phyloP scores from a whole-genome alignment of 768 basidiomycete species.

The Agrocybe chaxingu region DNA sequence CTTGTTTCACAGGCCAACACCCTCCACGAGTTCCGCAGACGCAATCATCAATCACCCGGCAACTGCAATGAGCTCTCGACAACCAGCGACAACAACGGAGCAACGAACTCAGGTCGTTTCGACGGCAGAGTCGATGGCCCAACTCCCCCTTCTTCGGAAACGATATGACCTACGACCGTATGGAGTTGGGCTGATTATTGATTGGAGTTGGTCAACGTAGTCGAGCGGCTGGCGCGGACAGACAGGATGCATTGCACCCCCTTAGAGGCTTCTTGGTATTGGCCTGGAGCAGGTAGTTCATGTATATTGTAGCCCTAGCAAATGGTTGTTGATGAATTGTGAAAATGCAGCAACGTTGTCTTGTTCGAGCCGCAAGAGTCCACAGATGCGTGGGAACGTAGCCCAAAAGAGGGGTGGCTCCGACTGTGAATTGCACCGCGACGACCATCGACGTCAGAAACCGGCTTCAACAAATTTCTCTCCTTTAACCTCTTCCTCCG shows the following conservation, averaged over 20 bases:
- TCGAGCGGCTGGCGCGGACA: not conserved
- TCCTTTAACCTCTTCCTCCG: slow-evolving; percentile 11
- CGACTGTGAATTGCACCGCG: slow-evolving; percentile 11
- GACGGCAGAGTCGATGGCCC: slow-evolving; percentile 9
- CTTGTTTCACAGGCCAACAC: not conserved
- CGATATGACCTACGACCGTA: slow-evolving; percentile 73
- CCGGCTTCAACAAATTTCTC: slow-evolving; percentile 20
- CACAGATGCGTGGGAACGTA: slow-evolving; percentile 12
- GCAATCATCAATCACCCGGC: not conserved
- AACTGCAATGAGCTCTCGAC: too few relatives aligned
- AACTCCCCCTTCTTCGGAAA: slow-evolving; percentile 31
- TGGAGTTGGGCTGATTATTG: slow-evolving; percentile 70
- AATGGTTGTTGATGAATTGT: too few relatives aligned
- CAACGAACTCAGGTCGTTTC: slow-evolving; percentile 1
- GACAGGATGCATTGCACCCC: not conserved
- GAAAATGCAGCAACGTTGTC: too few relatives aligned
- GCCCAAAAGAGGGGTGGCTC: slow-evolving; percentile 12
- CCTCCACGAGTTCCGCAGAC: not conserved
- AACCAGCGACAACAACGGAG: not conserved
- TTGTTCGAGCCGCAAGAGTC: too few relatives aligned
- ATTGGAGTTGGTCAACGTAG: slow-evolving; percentile 61
- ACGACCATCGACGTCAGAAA: slow-evolving; percentile 17
- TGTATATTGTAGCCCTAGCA: too few relatives aligned
- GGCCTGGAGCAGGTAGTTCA: too few relatives aligned
- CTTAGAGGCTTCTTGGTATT: too few relatives aligned